Conservation (phyloP, 1,139 yeast genomes). For the Scheffersomyces insectosa region DNA sequence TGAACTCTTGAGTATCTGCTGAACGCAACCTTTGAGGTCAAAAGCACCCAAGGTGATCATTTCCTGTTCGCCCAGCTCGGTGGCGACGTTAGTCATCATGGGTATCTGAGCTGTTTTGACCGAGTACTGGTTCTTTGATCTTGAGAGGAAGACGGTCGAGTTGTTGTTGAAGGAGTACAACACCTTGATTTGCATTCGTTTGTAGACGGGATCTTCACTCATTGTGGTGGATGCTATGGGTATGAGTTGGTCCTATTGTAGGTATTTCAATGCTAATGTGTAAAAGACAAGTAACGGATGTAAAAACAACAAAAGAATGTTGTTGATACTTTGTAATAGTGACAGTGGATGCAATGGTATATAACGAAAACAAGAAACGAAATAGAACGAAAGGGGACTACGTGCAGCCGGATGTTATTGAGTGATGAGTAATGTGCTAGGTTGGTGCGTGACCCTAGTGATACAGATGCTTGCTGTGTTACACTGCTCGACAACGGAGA, state of each 20-base stretch:
- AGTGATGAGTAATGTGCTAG: too few relatives aligned
- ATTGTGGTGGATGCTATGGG: slow-evolving; percentile 4
- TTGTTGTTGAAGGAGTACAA: slow-evolving; percentile 62
- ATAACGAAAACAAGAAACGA: too few relatives aligned
- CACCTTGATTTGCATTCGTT: slow-evolving; percentile 55
- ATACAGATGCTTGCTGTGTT: too few relatives aligned
- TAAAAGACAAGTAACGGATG: slow-evolving; percentile 1
- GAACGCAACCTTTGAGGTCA: slow-evolving; percentile 52
- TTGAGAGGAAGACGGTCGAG: slow-evolving; percentile 56
- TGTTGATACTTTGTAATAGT: too few relatives aligned
- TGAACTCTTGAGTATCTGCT: slow-evolving; percentile 51
- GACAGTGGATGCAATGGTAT: too few relatives aligned
- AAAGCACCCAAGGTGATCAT: slow-evolving; percentile 56
- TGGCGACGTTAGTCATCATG: slow-evolving; percentile 17
- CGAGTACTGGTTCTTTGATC: slow-evolving; percentile 46
- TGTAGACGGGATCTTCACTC: slow-evolving; percentile 25
- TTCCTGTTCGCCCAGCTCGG: slow-evolving; percentile 31
- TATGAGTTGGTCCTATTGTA: too few relatives aligned
- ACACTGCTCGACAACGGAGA: too few relatives aligned
- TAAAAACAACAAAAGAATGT: slow-evolving; percentile 1
- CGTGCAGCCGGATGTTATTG: too few relatives aligned
- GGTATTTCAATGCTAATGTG: too few relatives aligned
- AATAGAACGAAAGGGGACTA: too few relatives aligned
- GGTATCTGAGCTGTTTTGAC: slow-evolving; percentile 53
- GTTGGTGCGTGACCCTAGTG: too few relatives aligned